Evolutionary conservation across 768 basidiomycete species (phyloP).

Genomic region (Boletellus ananas): DNA sequence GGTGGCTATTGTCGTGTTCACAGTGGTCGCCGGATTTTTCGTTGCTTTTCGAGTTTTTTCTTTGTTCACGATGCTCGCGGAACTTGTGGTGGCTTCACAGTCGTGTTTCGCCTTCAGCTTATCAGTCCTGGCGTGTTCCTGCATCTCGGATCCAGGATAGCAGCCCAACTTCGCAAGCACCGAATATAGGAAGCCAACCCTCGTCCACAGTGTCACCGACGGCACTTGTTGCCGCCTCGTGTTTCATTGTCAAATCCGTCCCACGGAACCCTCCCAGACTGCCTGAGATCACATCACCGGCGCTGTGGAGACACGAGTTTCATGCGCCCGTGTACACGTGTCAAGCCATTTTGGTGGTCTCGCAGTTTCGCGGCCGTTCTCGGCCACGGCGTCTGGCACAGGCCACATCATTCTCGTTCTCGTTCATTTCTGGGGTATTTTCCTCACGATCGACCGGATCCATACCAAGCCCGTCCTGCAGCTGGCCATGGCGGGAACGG

Average conservation of each 20-base stretch:
- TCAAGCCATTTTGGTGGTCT: conserved; percentile 12
- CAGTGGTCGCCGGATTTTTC: background rate
- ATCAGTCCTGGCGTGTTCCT: background rate
- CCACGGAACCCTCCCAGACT: conserved; percentile 12
- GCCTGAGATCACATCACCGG: conserved; percentile 12
- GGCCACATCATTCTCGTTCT: background rate
- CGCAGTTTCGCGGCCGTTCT: conserved; percentile 1
- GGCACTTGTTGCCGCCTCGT: conserved; percentile 23
- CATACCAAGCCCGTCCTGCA: conserved; percentile 10
- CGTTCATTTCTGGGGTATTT: conserved; percentile 1
- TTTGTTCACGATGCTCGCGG: background rate
- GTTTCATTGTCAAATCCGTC: conserved; percentile 22
- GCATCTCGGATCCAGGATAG: conserved; percentile 16
- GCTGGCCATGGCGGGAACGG: conserved; percentile 11
- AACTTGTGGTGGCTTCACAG: conserved; percentile 2
- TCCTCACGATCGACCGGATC: conserved; percentile 8
- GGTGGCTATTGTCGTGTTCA: background rate
- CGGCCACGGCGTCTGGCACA: background rate
- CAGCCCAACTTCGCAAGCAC: conserved; percentile 6
- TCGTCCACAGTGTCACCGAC: conserved; percentile 9
- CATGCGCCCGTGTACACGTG: conserved; percentile 20
- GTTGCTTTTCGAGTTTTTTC: background rate
- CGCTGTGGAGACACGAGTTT: conserved; percentile 15
- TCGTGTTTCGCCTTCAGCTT: background rate
- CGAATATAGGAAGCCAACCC: conserved; percentile 1